These are phyloP conservation scores for Backusella circina DNA, from an alignment of 192 early-diverging fungal species.

Conservation along the genomic window DNA sequence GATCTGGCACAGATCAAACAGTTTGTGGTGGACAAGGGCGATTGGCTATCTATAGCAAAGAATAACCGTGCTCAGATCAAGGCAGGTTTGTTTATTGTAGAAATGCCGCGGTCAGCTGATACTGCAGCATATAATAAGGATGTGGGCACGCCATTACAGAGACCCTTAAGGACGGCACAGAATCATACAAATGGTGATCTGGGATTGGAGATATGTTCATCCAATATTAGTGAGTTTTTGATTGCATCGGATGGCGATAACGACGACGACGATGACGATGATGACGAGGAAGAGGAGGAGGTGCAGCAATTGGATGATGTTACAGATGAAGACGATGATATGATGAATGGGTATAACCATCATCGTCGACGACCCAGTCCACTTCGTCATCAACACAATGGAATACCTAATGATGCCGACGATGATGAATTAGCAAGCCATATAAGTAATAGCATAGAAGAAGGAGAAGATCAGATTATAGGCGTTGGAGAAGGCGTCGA, in stretches of 20 bases:
- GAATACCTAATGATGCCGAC: neutral
- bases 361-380: neutral
- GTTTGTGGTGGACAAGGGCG: conserved; percentile 30
- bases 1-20: conserved; percentile 19
- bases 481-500: neutral
- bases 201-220: conserved; percentile 5
- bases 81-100: conserved; percentile 24
- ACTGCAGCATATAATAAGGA: neutral
- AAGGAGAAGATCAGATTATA: neutral
- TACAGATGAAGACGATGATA: neutral
- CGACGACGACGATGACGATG: neutral
- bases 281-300: neutral
- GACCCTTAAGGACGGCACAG: neutral
- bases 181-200: neutral
- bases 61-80: conserved; percentile 7
- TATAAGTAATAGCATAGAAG: neutral
- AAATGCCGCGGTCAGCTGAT: conserved; percentile 17
- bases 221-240: neutral
- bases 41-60: conserved; percentile 2
- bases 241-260: neutral
- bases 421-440: neutral
- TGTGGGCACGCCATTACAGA: conserved; percentile 4
- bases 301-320: neutral
- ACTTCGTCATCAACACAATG: neutral
- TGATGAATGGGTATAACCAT: neutral